phyloP scores from a whole-genome alignment of 352 stramenopile genomes.

The Globisporangium barbulae region DNA sequence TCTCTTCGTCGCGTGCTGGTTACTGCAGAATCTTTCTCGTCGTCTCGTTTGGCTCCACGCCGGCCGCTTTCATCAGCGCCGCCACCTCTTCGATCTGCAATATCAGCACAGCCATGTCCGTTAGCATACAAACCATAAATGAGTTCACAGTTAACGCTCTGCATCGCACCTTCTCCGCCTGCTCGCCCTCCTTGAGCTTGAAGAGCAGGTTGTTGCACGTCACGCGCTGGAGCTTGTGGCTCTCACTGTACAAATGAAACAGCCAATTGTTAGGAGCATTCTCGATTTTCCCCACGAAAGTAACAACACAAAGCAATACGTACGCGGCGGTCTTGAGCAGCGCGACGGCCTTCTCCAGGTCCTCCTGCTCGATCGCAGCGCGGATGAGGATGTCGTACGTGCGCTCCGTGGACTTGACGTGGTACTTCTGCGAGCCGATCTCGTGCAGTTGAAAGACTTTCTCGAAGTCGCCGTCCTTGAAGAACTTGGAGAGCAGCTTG shows the following conservation, averaged over 20 bases:
- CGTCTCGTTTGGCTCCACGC: constrained; percentile 77
- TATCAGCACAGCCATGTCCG: not conserved
- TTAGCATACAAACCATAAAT: constrained; percentile 4
- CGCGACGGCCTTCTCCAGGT: constrained; percentile 69
- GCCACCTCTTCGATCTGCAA: constrained; percentile 68
- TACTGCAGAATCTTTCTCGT: constrained; percentile 84
- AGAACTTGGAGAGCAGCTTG: constrained; percentile 82
- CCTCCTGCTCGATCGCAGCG: constrained; percentile 66
- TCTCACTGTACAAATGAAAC: constrained; percentile 30
- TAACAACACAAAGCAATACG: constrained; percentile 18
- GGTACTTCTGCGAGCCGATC: constrained; percentile 75
- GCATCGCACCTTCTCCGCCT: constrained; percentile 59
- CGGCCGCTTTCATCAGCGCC: constrained; percentile 71
- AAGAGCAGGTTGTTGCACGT: constrained; percentile 87
- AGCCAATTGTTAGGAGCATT: not conserved
- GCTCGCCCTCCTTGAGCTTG: constrained; percentile 80
- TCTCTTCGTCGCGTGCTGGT: not conserved
- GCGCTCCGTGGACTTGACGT: constrained; percentile 80
- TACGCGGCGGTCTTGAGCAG: constrained; percentile 76
- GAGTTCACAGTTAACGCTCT: not conserved
- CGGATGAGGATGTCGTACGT: constrained; percentile 85
- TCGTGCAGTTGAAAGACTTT: constrained; percentile 78
- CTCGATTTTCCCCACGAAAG: not conserved
- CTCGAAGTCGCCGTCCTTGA: constrained; percentile 73
- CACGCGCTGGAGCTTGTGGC: constrained; percentile 76